Percentiles rank a stretch among this genome's conserved stretches.
These are phyloP conservation scores for Suillus sp. DNA, from an alignment of 768 basidiomycete species.

Conservation along the genomic window DNA sequence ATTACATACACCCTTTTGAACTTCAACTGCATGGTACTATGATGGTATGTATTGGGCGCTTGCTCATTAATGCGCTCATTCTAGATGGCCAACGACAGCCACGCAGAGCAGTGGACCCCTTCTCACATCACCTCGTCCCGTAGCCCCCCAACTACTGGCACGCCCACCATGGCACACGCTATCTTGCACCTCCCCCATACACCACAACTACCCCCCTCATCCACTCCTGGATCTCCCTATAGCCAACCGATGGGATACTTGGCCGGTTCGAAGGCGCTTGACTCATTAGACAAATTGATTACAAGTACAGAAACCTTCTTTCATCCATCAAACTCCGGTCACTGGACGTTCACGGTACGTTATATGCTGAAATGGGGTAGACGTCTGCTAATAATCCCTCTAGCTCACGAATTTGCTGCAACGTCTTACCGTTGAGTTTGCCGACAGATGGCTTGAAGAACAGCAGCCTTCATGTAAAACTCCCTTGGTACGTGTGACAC, in stretches of 20 bases:
- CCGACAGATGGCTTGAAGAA: constrained; percentile 79
- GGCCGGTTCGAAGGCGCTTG: constrained; percentile 85
- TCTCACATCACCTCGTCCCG: too few relatives aligned
- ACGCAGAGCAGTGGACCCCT: too few relatives aligned
- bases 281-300: constrained; percentile 83
- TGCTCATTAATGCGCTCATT: too few relatives aligned
- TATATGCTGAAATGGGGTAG: background rate
- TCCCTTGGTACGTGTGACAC: constrained; percentile 51
- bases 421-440: constrained; percentile 72
- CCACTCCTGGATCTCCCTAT: constrained; percentile 50
- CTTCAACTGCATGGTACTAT: too few relatives aligned
- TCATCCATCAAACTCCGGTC: constrained; percentile 91
- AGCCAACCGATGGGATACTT: constrained; percentile 55
- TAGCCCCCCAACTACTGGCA: too few relatives aligned
- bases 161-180: too few relatives aligned
- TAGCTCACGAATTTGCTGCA: constrained; percentile 85
- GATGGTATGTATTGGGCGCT: too few relatives aligned
- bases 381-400: constrained; percentile 15
- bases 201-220: constrained; percentile 8
- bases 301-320: constrained; percentile 94
- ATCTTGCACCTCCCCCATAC: too few relatives aligned
- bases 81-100: too few relatives aligned
- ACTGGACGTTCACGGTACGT: constrained; percentile 60
- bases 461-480: constrained; percentile 76
- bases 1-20: too few relatives aligned